Evolutionary conservation across 345 rosid genomes (phyloP).

Genomic region (Rhodomyrtus tomentosa): DNA sequence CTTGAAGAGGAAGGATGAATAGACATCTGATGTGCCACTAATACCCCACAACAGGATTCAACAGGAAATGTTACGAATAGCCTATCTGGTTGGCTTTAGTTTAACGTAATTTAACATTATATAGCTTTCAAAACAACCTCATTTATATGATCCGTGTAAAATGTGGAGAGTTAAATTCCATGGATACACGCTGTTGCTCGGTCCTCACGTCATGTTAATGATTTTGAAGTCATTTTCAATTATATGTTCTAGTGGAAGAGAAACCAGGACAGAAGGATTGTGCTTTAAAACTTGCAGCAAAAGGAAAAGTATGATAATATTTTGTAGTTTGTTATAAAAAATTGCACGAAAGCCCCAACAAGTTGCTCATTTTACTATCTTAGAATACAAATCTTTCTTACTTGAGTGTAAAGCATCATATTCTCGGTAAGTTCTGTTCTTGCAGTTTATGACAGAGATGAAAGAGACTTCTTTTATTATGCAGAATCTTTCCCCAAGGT

Average conservation of each 20-base stretch:
- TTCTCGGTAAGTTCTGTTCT: not conserved
- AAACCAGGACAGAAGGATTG: not conserved
- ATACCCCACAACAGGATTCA: not conserved
- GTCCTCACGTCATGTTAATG: not conserved
- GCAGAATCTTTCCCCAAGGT: slow-evolving; percentile 89
- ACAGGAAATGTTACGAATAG: not conserved
- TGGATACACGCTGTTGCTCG: not conserved
- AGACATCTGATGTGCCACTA: not conserved
- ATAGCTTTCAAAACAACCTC: not conserved
- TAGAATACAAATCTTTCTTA: not conserved
- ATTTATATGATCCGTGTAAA: not conserved
- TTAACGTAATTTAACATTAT: not conserved
- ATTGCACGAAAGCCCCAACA: not conserved
- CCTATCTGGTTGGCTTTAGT: not conserved
- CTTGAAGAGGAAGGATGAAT: not conserved
- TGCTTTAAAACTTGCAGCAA: not conserved
- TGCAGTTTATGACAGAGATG: slow-evolving; percentile 99
- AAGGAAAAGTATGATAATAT: not conserved
- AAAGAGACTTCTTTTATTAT: slow-evolving; percentile 92
- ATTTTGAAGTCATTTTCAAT: not conserved
- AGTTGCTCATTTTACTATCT: not conserved
- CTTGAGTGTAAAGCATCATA: not conserved
- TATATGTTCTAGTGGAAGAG: not conserved
- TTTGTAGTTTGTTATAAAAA: not conserved
- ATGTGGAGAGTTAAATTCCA: not conserved